Evolutionary conservation across 2,329 filamentous ascomycete species (phyloP), one percentile per base, ranked within the genome.

Genomic region (Fusarium napiforme): DNA sequence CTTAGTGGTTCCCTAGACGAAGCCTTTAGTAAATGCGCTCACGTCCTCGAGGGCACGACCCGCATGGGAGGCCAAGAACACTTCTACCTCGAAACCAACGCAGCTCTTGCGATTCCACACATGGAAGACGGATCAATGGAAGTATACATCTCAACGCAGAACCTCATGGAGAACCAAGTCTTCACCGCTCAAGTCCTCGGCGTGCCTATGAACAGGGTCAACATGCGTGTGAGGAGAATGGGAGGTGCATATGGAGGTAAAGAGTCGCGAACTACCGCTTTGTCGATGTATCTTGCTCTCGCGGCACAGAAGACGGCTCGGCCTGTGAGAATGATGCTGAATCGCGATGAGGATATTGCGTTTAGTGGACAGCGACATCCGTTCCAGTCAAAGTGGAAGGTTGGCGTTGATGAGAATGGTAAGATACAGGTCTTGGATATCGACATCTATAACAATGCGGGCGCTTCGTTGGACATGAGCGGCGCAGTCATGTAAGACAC

Each of bases 161-260:
- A 60, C n/a, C 58, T 60, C 36, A 60, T 60, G 58, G 58, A 60
- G 47, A 60, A 60, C n/a, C 58, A 60, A 19, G 58, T 60, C 36
- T 60, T 60, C 11, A 55, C 47, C 0, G 58, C 58, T 1, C 58
- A 60, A n/a, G 58, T 60, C 3, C 47, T 60, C 14, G 58, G 58
- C 1, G 58, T 60, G 19, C 58, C 58, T 7, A 60, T 60, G 58
- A 60, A 55, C 14, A 40, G 58, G 34, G 58, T 60, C 0, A 60
- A 60, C n/a, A 60, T 60, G 58, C 36, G 58, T 1, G 58, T 60
- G 10, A 8, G 58, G 2, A 39, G 58, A 26, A 60, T 60, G 58
- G 58, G 58, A 4, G 58, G 58, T 10, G 58, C 58, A 0, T 60
- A 60, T 7, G 58, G 58, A 15, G 58, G 58, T 11, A 60, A 60